Conservation (phyloP, 768 basidiomycete genomes). For the Agaricus blazei region DNA sequence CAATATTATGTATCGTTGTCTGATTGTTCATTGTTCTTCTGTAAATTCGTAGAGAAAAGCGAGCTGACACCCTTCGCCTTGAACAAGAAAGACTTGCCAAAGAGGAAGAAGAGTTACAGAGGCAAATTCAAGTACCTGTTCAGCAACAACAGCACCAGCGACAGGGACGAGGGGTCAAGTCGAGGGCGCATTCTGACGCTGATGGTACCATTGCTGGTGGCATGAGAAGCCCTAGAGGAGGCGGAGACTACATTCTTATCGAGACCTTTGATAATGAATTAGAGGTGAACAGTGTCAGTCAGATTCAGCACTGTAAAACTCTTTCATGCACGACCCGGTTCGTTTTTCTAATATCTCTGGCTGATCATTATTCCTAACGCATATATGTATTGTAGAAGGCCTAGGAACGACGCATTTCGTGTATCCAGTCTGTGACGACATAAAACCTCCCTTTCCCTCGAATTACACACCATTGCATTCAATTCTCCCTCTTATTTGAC, state of each 20-base stretch:
- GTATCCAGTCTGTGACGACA: slow-evolving; percentile 69
- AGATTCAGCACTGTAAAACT: slow-evolving; percentile 62
- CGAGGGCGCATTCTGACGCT: slow-evolving; percentile 65
- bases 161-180: slow-evolving; percentile 44
- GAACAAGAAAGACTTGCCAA: slow-evolving; percentile 46
- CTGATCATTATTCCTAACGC: not conserved
- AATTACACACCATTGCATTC: slow-evolving; percentile 65
- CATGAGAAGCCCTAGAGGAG: not conserved
- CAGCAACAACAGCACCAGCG: slow-evolving; percentile 19
- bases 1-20: not conserved
- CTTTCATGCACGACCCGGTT: slow-evolving; percentile 69
- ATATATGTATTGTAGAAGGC: slow-evolving; percentile 34
- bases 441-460: slow-evolving; percentile 53
- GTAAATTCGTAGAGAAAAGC: slow-evolving; percentile 49
- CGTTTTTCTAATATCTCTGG: slow-evolving; percentile 11
- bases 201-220: slow-evolving; percentile 24
- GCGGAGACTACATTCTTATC: slow-evolving; percentile 42
- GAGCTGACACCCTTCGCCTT: slow-evolving; percentile 49
- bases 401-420: slow-evolving; percentile 68
- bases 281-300: slow-evolving; percentile 44
- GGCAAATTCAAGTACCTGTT: slow-evolving; percentile 46
- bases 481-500: slow-evolving; percentile 63
- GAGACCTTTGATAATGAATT: slow-evolving; percentile 60
- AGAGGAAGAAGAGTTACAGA: slow-evolving; percentile 55
- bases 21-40: not conserved